A percentile compares a stretch with the other conserved stretches of the same genome.
phyloP scores from a whole-genome alignment of 495 filamentous ascomycete species.

The Jackrogersella minutella region DNA sequence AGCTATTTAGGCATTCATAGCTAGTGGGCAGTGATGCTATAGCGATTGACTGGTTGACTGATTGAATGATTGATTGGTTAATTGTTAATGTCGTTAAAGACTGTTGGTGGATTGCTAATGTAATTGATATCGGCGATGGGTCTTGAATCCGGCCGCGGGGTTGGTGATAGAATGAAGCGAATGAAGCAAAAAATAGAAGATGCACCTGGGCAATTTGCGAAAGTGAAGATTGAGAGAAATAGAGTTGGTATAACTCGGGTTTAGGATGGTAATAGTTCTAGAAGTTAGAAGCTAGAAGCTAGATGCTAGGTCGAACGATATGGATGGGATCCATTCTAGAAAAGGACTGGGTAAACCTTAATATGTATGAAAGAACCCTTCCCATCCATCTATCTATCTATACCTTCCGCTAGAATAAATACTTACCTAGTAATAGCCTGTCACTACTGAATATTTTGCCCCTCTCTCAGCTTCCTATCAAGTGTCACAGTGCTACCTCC shows the following conservation, averaged over 20 bases:
- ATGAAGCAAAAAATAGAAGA: no score
- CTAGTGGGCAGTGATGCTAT: not conserved
- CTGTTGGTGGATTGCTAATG: not conserved
- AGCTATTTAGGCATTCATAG: conserved; percentile 1
- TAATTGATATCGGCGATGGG: not conserved
- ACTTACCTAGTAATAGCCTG: no score
- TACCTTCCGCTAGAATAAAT: not conserved
- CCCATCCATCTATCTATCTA: no score
- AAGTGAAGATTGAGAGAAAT: not conserved
- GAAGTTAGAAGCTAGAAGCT: no score
- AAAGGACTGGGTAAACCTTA: conserved; percentile 18
- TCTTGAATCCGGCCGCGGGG: not conserved
- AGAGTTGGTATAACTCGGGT: no score
- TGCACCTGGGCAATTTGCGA: not conserved
- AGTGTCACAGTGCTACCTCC: not conserved
- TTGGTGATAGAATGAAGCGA: no score
- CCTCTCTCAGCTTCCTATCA: conserved; percentile 16
- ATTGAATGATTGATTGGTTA: not conserved
- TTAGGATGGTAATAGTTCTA: no score
- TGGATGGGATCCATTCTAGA: no score
- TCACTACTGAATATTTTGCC: no score
- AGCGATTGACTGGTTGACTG: not conserved
- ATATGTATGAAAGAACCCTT: conserved; percentile 20
- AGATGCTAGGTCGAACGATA: no score
- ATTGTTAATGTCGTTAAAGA: not conserved